Percentiles rank a stretch among this genome's conserved stretches.
phyloP scores from a whole-genome alignment of 805 yeast species.

The Geotrichum ghanense region DNA sequence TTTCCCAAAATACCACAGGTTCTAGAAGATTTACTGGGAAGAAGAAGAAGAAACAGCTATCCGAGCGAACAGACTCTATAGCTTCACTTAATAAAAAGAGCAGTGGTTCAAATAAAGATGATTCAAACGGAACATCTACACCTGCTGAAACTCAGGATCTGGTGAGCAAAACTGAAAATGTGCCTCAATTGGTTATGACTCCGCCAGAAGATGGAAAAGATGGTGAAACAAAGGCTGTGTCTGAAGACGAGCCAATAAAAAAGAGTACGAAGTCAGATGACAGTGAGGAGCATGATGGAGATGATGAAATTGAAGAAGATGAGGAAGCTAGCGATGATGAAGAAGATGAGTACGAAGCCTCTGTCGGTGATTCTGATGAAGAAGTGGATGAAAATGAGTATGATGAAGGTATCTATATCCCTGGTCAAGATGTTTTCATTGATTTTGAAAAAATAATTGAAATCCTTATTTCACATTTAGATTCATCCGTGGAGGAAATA shows the following conservation, averaged over 20 bases:
- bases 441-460: slow-evolving; percentile 74
- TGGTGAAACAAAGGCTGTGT: background rate
- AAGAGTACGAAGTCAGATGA: slow-evolving; percentile 1
- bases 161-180: too few species aligned
- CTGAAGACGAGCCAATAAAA: background rate
- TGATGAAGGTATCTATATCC: slow-evolving; percentile 47
- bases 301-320: slow-evolving; percentile 4
- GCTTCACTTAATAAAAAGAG: background rate
- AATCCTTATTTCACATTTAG: slow-evolving; percentile 70
- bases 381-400: slow-evolving; percentile 21
- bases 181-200: too few species aligned
- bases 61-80: slow-evolving; percentile 2
- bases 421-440: slow-evolving; percentile 73
- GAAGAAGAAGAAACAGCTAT: slow-evolving; percentile 10
- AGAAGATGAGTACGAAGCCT: slow-evolving; percentile 23
- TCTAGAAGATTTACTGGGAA: slow-evolving; percentile 17
- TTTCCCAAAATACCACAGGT: slow-evolving; percentile 9
- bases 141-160: too few species aligned
- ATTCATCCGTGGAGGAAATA: slow-evolving; percentile 61
- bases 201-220: slow-evolving; percentile 8
- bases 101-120: too few species aligned
- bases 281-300: slow-evolving; percentile 6
- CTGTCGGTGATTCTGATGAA: slow-evolving; percentile 18
- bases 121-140: too few species aligned
- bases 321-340: slow-evolving; percentile 19